Conservation (phyloP, 2,329 filamentous ascomycete species). For the Talaromyces sp. region DNA sequence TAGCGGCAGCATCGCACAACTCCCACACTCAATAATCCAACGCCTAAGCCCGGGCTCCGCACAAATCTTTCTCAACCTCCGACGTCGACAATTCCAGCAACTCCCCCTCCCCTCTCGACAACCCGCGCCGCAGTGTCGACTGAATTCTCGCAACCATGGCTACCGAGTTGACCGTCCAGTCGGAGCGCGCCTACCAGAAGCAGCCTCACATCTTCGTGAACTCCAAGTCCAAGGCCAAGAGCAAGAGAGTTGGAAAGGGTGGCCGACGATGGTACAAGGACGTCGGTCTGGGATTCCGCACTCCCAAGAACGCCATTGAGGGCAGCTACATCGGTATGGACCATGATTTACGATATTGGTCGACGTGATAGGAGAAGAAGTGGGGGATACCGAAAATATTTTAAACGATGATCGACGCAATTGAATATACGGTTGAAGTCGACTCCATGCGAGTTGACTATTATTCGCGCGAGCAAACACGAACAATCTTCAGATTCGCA, state of each 20-base stretch:
- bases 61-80: constrained; percentile 37
- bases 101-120: constrained; percentile 21
- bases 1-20: constrained; percentile 29
- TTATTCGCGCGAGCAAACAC: background rate
- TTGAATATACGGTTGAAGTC: background rate
- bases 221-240: constrained; percentile 83
- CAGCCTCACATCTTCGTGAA: constrained; percentile 99
- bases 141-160: constrained; percentile 69
- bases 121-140: constrained; percentile 33
- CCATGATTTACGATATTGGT: constrained; percentile 1
- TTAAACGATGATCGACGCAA: background rate
- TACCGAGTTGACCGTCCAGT: constrained; percentile 99
- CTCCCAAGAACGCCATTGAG: constrained; percentile 97
- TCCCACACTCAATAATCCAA: constrained; percentile 32
- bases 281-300: constrained; percentile 97
- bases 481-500: background rate
- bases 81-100: constrained; percentile 29
- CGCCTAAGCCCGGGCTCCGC: constrained; percentile 16
- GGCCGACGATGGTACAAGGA: constrained; percentile 99
- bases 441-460: background rate
- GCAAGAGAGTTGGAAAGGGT: constrained; percentile 71
- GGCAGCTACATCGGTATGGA: constrained; percentile 97
- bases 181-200: constrained; percentile 99
- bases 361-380: background rate
- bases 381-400: background rate